Evolutionary conservation across 495 filamentous ascomycete genomes (phyloP).

Genomic region (Neurospora discreta): DNA sequence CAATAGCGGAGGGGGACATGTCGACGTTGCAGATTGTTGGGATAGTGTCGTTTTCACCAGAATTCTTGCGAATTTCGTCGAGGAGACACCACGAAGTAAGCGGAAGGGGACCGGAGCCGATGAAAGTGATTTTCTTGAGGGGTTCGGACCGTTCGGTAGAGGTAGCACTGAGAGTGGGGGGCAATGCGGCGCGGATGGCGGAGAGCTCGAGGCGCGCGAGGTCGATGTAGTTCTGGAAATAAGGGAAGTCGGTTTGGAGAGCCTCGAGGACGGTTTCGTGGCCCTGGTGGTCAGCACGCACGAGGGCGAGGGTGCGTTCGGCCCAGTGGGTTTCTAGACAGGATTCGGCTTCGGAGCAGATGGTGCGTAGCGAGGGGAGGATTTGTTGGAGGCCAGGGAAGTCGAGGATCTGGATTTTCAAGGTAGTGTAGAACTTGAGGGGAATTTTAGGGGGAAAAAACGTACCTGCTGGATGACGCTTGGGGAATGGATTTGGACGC

Average conservation of each 20-base stretch:
- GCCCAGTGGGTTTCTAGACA: constrained; percentile 20
- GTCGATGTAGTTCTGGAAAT: constrained; percentile 22
- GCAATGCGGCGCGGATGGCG: constrained; percentile 14
- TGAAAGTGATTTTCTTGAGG: constrained; percentile 16
- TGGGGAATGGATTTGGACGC: constrained; percentile 14
- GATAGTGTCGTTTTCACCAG: neutral
- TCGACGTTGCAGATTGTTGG: constrained; percentile 17
- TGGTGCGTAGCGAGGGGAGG: constrained; percentile 14
- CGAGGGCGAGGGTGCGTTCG: constrained; percentile 4
- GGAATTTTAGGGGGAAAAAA: neutral
- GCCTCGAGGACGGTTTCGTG: constrained; percentile 5
- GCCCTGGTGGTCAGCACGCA: neutral
- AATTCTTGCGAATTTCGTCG: neutral
- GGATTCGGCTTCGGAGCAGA: constrained; percentile 15
- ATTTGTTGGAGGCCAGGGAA: constrained; percentile 5
- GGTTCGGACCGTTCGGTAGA: neutral
- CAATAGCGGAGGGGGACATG: constrained; percentile 11
- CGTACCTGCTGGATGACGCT: constrained; percentile 13
- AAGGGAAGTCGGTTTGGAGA: constrained; percentile 14
- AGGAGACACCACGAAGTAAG: constrained; percentile 21
- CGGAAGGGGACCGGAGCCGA: constrained; percentile 21
- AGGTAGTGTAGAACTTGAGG: neutral
- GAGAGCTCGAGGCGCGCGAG: constrained; percentile 19
- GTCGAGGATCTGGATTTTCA: constrained; percentile 10
- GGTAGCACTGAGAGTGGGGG: neutral